Base-by-base conservation (phyloP, 1,284 basidiomycete species). In the Sporisorium iseilematis-ciliati region DNA sequence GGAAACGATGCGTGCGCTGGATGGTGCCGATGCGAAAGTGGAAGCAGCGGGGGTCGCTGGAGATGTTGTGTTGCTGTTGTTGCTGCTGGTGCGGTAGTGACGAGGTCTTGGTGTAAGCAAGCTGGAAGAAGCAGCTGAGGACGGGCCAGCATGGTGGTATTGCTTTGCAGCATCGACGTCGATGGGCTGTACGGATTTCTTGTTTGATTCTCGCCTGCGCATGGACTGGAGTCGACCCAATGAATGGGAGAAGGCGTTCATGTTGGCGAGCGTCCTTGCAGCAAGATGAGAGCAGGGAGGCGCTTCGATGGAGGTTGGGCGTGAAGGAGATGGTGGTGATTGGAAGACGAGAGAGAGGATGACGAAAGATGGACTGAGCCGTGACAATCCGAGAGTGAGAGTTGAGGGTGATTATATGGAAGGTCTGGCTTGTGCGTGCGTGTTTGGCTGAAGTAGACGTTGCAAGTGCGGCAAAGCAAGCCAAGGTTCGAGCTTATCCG, bases 111-210 rank as follows among this genome's bases (percentile, higher is more conserved):
- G 59, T 1, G 60, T 63, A 21, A 65, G 46, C 23, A 72, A 40
- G 56, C 50, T 63, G 7, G 51, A 40, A 20, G 64, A 71, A 50
- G 66, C 43, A 7, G 66, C 56, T 11, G 68, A 71, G n/a, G 59
- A 66, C 11, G 64, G 64, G 23, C 59, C 60, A 7, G 58, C 49
- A 14, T 55, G 50, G 7, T 49, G 6, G 48, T 66, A 66, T 33
- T 63, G 58, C 49, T 72, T 60, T 18, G 69, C 69, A 4, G 69
- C 69, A 23, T 58, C 69, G 31, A 72, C 69, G 26, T 72, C 63
- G 69, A 72, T 72, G 46, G 69, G 69, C 55, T 71, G 52, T n/a
- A 65, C 66, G 2, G 46, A 16, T 26, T 60, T 66, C 23, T 51
- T 59, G n/a, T 46, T 59, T 29, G 60, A 46, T 11, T 63, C 60